Evolutionary conservation across 2,329 filamentous ascomycete species (phyloP), one percentile per base, ranked within the genome.

Genomic region (Aspergillus aculeatus): DNA sequence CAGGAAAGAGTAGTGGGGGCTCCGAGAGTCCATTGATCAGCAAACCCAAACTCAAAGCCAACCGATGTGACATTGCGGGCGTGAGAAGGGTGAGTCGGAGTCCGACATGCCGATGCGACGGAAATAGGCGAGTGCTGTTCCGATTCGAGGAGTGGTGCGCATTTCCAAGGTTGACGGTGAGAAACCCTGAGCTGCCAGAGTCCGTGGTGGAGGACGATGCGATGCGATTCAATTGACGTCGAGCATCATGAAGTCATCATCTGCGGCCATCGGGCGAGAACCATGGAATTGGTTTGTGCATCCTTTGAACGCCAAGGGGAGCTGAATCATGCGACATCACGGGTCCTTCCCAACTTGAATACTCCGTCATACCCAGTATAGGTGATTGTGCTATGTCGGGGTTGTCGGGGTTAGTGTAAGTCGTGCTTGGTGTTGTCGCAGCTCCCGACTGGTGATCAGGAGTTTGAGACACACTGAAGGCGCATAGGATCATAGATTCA

Each of bases 241-340:
- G 44, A 55, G 31, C 53, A 48, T 55, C 24, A 44, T 55, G 53
- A 55, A 29, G 53, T 55, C 53, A 55, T 55, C 53, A 55, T 55
- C 53, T 54, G 26, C n/a, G 38, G 24, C 19, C 24, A n/a, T 29
- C 23, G 52, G 21, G 29, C 52, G 4, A 44, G 38, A 44, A 16
- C 38, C 38, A 44, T 44, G 38, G 38, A 44, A 29, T 10, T 5
- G 6, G 9, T 16, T 29, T 44, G 38, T 7, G 16, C 38, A 44
- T 19, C 38, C 32, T 35, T 44, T 44, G 38, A 44, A n/a, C 38
- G 38, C 38, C 38, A 44, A 44, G 38, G 38, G 16, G 38, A 16
- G 38, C 38, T 44, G 38, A 44, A 44, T 19, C 38, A 44, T 44
- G 16, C 14, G 16, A 44, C 16, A n/a, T n/a, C 38, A 19, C 6